phyloP scores from a whole-genome alignment of 306 rosid species.

The Citrullus colocynthis region DNA sequence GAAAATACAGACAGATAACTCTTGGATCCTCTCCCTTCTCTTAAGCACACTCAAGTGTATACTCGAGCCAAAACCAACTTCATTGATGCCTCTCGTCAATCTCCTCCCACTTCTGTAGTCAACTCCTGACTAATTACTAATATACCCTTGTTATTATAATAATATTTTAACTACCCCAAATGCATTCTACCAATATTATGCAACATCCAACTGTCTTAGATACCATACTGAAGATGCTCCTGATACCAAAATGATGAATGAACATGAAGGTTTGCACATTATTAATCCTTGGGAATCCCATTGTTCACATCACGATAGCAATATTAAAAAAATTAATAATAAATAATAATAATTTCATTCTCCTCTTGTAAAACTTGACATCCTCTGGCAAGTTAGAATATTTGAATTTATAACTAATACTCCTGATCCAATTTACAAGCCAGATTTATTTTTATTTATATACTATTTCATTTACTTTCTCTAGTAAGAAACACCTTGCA shows the following conservation, averaged over 20 bases:
- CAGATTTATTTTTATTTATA: neutral
- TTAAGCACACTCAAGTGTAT: neutral
- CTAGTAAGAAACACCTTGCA: neutral
- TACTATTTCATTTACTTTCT: neutral
- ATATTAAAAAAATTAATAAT: neutral
- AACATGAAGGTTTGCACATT: neutral
- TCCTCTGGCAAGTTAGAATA: neutral
- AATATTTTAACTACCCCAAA: neutral
- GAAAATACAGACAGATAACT: neutral
- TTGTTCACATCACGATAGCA: neutral
- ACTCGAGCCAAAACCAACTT: neutral
- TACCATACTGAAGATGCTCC: neutral
- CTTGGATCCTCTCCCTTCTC: neutral
- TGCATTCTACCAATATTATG: neutral
- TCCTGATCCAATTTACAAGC: neutral
- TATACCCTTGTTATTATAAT: no score
- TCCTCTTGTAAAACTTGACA: neutral
- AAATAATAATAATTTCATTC: neutral
- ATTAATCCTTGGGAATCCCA: neutral
- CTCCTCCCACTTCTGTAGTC: neutral
- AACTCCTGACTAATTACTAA: neutral
- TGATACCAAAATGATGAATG: neutral
- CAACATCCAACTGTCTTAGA: neutral
- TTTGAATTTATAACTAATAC: neutral
- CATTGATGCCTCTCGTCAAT: neutral